Conservation (phyloP, 108 stramenopile species). For the Cyclotella choctawhatcheeana region DNA sequence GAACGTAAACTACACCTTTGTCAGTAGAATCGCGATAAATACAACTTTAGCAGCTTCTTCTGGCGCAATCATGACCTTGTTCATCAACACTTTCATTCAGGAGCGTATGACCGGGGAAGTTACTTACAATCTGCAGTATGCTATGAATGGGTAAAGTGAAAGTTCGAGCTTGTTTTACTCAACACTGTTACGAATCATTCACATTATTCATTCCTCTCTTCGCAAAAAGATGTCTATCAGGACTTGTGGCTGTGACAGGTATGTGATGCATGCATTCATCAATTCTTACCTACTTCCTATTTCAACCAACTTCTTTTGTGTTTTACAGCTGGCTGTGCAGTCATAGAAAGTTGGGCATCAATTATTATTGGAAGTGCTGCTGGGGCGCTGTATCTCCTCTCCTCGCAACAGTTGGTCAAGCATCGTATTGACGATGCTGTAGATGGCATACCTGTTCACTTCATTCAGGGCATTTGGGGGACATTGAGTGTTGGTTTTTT, state of each 20-base stretch:
- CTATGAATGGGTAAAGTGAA: slow-evolving; percentile 92
- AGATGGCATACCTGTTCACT: slow-evolving; percentile 92
- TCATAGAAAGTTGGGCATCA: slow-evolving; percentile 82
- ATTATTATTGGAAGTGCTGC: slow-evolving; percentile 82
- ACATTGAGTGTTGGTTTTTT: slow-evolving; percentile 60
- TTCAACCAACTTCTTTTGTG: background rate
- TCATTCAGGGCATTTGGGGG: slow-evolving; percentile 35
- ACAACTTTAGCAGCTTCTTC: slow-evolving; percentile 81
- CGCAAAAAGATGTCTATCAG: slow-evolving; percentile 59
- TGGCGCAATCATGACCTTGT: slow-evolving; percentile 64
- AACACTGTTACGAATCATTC: too few relatives aligned
- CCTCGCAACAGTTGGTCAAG: slow-evolving; percentile 61
- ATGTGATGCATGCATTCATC: background rate
- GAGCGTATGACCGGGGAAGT: slow-evolving; percentile 68
- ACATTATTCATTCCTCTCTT: too few relatives aligned
- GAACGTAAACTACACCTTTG: slow-evolving; percentile 35
- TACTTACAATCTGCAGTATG: slow-evolving; percentile 59
- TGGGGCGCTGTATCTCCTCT: slow-evolving; percentile 75
- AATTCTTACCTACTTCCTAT: background rate
- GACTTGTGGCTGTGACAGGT: slow-evolving; percentile 78
- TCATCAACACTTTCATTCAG: slow-evolving; percentile 55
- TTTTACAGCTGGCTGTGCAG: slow-evolving; percentile 73
- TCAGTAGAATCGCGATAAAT: slow-evolving; percentile 75
- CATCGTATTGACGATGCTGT: slow-evolving; percentile 91
- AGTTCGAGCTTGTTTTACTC: too few relatives aligned